Percentiles rank a stretch among this genome's conserved stretches.
These are phyloP conservation scores for Sporothrix luriei DNA, from an alignment of 2,329 filamentous ascomycete species.

Conservation along the genomic window DNA sequence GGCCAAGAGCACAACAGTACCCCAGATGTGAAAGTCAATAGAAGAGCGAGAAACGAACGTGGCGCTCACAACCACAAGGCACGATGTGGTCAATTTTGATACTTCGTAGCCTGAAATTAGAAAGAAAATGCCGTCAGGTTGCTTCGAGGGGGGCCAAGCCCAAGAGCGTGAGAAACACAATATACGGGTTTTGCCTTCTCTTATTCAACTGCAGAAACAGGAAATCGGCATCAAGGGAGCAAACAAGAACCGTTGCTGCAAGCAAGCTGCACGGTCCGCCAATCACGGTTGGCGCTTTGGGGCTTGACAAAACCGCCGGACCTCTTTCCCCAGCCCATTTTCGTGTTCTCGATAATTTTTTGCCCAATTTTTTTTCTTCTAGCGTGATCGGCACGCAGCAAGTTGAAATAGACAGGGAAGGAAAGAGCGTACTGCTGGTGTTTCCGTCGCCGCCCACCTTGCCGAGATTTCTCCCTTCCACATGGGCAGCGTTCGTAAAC, in stretches of 20 bases:
- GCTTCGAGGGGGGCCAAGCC: background rate
- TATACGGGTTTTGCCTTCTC: constrained; percentile 10
- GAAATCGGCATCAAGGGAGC: constrained; percentile 3
- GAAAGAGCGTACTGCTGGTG: background rate
- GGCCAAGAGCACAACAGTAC: too few relatives aligned
- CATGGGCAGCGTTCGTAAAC: too few relatives aligned
- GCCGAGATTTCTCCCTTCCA: constrained; percentile 24
- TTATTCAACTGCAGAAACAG: constrained; percentile 1
- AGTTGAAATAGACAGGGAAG: background rate
- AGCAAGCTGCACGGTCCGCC: constrained; percentile 3
- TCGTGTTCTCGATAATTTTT: background rate
- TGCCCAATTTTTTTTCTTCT: background rate
- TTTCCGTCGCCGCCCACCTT: background rate
- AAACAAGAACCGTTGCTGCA: constrained; percentile 3
- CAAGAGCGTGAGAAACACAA: background rate
- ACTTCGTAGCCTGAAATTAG: background rate
- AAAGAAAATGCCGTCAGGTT: background rate
- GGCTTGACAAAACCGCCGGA: background rate
- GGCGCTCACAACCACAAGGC: background rate
- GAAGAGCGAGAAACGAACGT: background rate
- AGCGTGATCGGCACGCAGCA: background rate
- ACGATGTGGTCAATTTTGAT: background rate
- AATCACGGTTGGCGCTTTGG: background rate
- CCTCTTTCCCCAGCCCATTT: background rate
- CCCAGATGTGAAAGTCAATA: background rate